Evolutionary conservation across 1,139 yeast genomes (phyloP).

Genomic region (Diutina rugosa): DNA sequence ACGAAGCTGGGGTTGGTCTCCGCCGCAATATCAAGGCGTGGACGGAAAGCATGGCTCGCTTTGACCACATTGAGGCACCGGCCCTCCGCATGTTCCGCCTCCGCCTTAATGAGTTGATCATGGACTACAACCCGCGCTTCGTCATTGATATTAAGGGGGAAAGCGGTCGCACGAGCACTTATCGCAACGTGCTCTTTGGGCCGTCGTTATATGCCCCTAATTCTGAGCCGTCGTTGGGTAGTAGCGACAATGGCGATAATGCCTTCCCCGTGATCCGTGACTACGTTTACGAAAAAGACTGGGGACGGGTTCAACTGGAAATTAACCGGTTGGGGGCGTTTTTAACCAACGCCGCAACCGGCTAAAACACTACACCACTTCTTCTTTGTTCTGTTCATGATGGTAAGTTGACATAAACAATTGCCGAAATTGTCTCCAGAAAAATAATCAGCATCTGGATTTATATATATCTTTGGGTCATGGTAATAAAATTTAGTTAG

Average conservation of each 20-base stretch:
- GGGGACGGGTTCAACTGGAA: slow-evolving; percentile 44
- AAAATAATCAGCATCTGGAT: neutral
- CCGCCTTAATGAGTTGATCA: neutral
- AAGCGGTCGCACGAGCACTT: slow-evolving; percentile 9
- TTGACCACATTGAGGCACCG: slow-evolving; percentile 28
- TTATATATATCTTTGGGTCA: neutral
- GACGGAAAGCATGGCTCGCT: slow-evolving; percentile 51
- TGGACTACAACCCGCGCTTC: neutral
- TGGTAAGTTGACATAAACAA: neutral
- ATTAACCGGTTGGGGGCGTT: slow-evolving; percentile 32
- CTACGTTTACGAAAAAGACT: slow-evolving; percentile 35
- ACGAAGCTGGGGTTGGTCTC: slow-evolving; percentile 19
- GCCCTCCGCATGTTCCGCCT: neutral
- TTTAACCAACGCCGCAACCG: slow-evolving; percentile 2
- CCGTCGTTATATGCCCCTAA: slow-evolving; percentile 51
- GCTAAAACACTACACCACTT: neutral
- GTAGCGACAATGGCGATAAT: slow-evolving; percentile 35
- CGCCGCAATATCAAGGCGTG: slow-evolving; percentile 36
- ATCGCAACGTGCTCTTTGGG: slow-evolving; percentile 58
- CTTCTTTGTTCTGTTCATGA: neutral
- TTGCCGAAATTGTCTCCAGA: neutral
- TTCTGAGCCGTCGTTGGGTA: slow-evolving; percentile 4
- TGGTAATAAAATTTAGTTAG: neutral
- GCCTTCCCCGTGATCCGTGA: slow-evolving; percentile 72
- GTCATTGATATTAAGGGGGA: neutral